phyloP scores from a whole-genome alignment of 208 protist species.

The Endotrypanum monterogeii region DNA sequence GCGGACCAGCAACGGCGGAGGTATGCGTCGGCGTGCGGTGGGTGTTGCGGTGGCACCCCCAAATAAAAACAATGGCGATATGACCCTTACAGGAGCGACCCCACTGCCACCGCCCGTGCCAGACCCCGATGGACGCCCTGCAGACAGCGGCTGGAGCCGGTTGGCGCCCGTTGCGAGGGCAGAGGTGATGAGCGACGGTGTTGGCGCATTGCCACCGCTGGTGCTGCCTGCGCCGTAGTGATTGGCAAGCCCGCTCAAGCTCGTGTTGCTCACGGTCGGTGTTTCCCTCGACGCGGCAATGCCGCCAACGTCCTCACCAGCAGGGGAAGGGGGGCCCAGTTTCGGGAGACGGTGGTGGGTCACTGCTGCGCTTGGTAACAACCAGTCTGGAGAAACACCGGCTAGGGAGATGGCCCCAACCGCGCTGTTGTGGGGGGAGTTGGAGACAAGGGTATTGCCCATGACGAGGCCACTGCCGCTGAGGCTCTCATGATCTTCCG shows the following conservation, averaged over 20 bases:
- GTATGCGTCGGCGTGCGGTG: slow-evolving; percentile 3
- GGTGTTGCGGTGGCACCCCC: not conserved
- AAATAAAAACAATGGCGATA: not conserved
- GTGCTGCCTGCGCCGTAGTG: not conserved
- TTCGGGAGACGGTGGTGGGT: not conserved
- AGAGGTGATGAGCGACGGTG: not conserved
- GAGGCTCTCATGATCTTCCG: not conserved
- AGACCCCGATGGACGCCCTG: not conserved
- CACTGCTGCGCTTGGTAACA: not conserved
- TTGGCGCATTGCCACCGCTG: not conserved
- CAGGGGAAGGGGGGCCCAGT: not conserved
- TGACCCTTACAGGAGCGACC: not conserved
- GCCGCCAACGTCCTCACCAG: not conserved
- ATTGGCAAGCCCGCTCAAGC: slow-evolving; percentile 1
- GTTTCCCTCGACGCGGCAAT: not conserved
- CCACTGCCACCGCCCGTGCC: not conserved
- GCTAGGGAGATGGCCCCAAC: not conserved
- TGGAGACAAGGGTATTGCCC: not conserved
- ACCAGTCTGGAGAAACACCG: not conserved
- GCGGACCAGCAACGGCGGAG: slow-evolving; percentile 17
- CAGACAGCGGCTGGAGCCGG: not conserved
- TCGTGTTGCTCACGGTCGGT: not conserved
- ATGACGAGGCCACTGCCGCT: slow-evolving; percentile 1
- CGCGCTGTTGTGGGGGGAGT: not conserved
- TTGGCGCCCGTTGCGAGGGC: not conserved